These are phyloP conservation scores for Botrytis paeoniae DNA, from an alignment of 2,329 filamentous ascomycete genomes.

Conservation along the genomic window DNA sequence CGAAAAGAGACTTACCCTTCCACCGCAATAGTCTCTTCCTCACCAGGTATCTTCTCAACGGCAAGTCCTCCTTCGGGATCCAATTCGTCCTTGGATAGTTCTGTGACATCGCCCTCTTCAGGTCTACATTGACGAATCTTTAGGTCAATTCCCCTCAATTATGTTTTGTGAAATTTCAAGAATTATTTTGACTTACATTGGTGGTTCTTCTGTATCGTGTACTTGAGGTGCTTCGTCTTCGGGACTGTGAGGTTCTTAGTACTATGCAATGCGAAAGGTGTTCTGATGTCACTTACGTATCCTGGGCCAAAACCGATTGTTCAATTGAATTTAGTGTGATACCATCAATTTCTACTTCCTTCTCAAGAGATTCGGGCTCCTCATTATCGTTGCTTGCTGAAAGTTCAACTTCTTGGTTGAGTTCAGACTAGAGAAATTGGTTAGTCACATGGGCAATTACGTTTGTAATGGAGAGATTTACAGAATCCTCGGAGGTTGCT, in stretches of 20 bases:
- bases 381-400: neutral
- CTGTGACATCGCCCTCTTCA: neutral
- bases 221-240: neutral
- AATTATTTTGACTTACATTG: neutral
- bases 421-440: neutral
- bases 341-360: too few species aligned
- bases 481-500: neutral
- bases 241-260: neutral
- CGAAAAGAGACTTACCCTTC: neutral
- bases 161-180: neutral
- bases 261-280: neutral
- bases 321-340: neutral
- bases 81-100: neutral
- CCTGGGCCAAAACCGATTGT: neutral
- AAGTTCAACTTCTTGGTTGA: neutral
- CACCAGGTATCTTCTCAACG: neutral
- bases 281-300: neutral
- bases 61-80: neutral
- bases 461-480: neutral
- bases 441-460: neutral
- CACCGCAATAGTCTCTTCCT: constrained; percentile 4
- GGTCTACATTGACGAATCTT: neutral
- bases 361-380: neutral
- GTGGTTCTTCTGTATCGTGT: neutral
- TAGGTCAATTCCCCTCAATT: neutral